Base-by-base conservation (phyloP, 2,329 filamentous ascomycete genomes). In the Penicillium sp. region DNA sequence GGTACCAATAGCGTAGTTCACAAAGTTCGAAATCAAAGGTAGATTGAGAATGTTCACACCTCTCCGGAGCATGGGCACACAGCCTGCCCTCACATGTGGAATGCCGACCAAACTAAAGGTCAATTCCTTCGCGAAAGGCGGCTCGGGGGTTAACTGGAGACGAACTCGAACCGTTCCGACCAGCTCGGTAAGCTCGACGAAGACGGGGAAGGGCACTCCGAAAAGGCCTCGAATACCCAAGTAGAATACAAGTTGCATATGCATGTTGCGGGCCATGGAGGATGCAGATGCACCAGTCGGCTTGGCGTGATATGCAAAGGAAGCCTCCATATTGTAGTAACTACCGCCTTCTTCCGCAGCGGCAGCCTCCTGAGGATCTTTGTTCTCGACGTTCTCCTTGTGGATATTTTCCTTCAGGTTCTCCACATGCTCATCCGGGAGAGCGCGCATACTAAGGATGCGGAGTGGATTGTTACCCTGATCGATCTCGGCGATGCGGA, bases 231-330 rank as follows among this genome's bases (percentile, higher is more conserved):
- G 91, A 66, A 96, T 78, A 51, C 94, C 94, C 1, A 97, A 82
- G 59, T 97, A 97, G 70, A 99, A 97, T 7, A 97, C 84, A 12
- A 97, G 75, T 64, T 95, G 89, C 91, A 97, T 96, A 65, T 96
- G 92, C 90, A 97, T 96, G 69, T 97, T 97, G 60, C 88, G 84
- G 5, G 91, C 91, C 72, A 92, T 94, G 39, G 89, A 88, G 2
- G 89, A 88, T 12, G 91, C 81, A 41, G 86, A 83, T 51, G 79
- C 78, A 4, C 84, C 81, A 2, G 84, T 87, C 10, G 91, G 91
- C 68, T 87, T 85, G 8, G 93, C 90, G 66, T 97, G 91, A 69
- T 97, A 97, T 1, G 92, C 92, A 64, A 97, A 87, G 0, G 91
- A 90, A 21, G 90, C 87, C 70, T 97, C 92, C 42, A 97, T 79